Evolutionary conservation across 768 basidiomycete genomes (phyloP).

Genomic region (Peribolospora baueri): DNA sequence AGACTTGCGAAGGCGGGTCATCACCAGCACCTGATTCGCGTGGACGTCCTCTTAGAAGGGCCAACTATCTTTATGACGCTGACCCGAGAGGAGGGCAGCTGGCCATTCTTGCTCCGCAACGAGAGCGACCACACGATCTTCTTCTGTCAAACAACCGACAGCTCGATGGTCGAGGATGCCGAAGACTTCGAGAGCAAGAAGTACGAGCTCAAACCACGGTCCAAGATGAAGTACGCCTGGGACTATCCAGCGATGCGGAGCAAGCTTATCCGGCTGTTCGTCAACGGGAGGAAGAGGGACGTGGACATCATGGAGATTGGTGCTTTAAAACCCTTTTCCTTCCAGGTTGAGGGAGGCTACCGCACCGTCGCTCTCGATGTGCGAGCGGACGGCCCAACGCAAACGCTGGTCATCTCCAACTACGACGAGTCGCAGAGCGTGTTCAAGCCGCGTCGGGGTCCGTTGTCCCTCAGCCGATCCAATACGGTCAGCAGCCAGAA

Average conservation of each 20-base stretch:
- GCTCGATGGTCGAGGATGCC: background rate
- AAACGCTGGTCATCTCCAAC: slow-evolving; percentile 61
- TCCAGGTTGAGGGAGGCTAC: slow-evolving; percentile 41
- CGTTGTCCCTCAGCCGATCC: slow-evolving; percentile 12
- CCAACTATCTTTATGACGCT: slow-evolving; percentile 74
- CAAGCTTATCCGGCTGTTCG: slow-evolving; percentile 46
- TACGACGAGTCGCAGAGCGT: slow-evolving; percentile 66
- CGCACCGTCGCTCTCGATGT: slow-evolving; percentile 57
- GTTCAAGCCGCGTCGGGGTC: slow-evolving; percentile 49
- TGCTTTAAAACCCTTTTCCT: slow-evolving; percentile 65
- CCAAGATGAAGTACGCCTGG: slow-evolving; percentile 58
- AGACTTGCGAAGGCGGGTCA: slow-evolving; percentile 28
- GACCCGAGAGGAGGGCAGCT: slow-evolving; percentile 37
- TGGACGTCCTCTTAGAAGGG: slow-evolving; percentile 58
- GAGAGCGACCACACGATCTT: slow-evolving; percentile 45
- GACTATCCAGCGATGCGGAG: slow-evolving; percentile 64
- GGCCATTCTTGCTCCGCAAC: slow-evolving; percentile 84
- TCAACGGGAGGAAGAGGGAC: slow-evolving; percentile 36
- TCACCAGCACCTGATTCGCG: slow-evolving; percentile 34
- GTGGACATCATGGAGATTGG: slow-evolving; percentile 95
- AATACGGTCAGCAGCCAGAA: slow-evolving; percentile 7
- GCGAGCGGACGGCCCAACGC: slow-evolving; percentile 61
- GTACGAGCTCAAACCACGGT: slow-evolving; percentile 37
- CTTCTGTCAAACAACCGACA: slow-evolving; percentile 36
- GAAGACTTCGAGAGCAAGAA: background rate